These are phyloP conservation scores for Pseudogymnoascus sp. DNA, from an alignment of 2,329 filamentous ascomycete genomes.

Conservation along the genomic window DNA sequence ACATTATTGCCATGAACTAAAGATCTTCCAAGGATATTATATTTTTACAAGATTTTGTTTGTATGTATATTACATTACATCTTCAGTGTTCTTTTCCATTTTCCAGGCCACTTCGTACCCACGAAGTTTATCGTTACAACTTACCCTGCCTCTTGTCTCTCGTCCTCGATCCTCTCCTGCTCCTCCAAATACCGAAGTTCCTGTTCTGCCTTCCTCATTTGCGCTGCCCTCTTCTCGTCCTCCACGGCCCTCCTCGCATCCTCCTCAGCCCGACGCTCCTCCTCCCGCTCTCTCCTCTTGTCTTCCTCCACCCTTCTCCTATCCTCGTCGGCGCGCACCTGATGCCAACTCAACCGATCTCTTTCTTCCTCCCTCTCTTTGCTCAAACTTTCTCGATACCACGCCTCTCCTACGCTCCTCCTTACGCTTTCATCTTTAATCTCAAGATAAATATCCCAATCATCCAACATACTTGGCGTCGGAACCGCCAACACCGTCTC, in stretches of 20 bases:
- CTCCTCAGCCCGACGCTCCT: background rate
- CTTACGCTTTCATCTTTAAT: constrained; percentile 32
- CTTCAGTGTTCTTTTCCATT: background rate
- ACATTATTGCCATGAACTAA: no score
- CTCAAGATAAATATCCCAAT: constrained; percentile 46
- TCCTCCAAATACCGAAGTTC: constrained; percentile 3
- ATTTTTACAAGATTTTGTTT: background rate
- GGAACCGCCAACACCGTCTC: constrained; percentile 40
- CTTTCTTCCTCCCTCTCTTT: constrained; percentile 15
- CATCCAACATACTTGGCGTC: constrained; percentile 48
- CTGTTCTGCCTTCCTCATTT: background rate
- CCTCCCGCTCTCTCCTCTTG: constrained; percentile 13
- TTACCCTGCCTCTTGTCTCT: background rate
- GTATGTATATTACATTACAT: background rate
- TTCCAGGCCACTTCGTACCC: background rate
- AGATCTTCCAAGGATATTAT: no score
- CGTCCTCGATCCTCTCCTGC: background rate
- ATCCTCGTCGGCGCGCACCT: constrained; percentile 2
- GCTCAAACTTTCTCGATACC: constrained; percentile 20
- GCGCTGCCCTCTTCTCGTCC: background rate
- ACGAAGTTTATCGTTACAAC: background rate
- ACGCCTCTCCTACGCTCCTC: constrained; percentile 34
- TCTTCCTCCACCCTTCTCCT: constrained; percentile 10
- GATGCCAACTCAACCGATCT: constrained; percentile 13
- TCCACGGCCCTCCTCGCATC: background rate